Conservation (phyloP, 1,139 yeast species). For the Diutina rugosa region DNA sequence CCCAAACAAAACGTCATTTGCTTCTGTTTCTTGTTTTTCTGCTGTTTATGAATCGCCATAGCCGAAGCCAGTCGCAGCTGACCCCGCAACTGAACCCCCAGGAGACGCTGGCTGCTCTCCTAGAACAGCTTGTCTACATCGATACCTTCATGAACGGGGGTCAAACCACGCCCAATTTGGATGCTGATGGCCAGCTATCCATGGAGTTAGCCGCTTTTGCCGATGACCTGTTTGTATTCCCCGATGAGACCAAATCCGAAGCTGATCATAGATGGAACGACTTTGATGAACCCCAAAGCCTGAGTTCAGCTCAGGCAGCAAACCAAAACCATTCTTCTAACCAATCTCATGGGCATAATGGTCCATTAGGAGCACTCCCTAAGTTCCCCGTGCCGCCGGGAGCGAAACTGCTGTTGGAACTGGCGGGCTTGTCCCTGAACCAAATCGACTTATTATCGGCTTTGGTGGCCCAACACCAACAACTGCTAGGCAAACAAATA, state of each 20-base stretch:
- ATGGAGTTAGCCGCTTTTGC: slow-evolving; percentile 73
- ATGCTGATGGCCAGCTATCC: slow-evolving; percentile 54
- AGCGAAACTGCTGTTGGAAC: slow-evolving; percentile 45
- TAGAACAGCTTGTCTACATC: slow-evolving; percentile 66
- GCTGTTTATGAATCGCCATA: not conserved
- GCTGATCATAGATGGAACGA: slow-evolving; percentile 1
- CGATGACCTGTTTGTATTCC: slow-evolving; percentile 63
- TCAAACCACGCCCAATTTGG: slow-evolving; percentile 23
- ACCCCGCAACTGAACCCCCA: not conserved
- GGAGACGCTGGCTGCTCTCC: slow-evolving; percentile 47
- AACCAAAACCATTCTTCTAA: not conserved
- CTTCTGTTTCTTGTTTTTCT: not conserved
- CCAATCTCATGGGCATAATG: not conserved
- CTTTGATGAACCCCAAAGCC: not conserved
- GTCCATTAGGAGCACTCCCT: slow-evolving; percentile 21
- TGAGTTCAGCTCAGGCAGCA: not conserved
- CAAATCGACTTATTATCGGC: slow-evolving; percentile 67
- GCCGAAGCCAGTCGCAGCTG: not conserved
- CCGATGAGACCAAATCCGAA: slow-evolving; percentile 47
- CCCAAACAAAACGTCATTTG: not conserved
- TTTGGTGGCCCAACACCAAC: slow-evolving; percentile 57
- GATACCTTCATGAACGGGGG: slow-evolving; percentile 45
- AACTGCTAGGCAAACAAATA: slow-evolving; percentile 3
- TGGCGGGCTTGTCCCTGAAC: slow-evolving; percentile 52
- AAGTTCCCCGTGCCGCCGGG: slow-evolving; percentile 62